Conservation (phyloP, 805 yeast genomes). For the Metschnikowia kofuensis region DNA sequence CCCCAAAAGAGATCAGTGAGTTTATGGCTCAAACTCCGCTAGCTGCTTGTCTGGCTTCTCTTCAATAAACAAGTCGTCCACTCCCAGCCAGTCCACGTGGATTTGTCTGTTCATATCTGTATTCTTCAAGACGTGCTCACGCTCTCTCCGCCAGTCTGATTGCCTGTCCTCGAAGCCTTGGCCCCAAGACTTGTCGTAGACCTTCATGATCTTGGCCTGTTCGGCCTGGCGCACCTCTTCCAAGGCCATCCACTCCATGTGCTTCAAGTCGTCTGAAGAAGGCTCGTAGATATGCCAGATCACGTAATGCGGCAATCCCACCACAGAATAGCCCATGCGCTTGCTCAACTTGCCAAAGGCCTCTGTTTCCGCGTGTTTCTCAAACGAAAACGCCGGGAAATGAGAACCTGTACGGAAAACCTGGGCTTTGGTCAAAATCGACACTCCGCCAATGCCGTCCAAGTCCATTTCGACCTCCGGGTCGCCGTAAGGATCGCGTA, state of each 20-base stretch:
- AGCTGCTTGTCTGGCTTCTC: slow-evolving; percentile 27
- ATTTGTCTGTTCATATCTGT: slow-evolving; percentile 61
- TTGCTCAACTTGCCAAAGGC: slow-evolving; percentile 91
- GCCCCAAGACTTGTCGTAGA: slow-evolving; percentile 70
- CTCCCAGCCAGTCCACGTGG: slow-evolving; percentile 68
- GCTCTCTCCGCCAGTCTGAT: slow-evolving; percentile 70
- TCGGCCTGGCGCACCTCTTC: slow-evolving; percentile 67
- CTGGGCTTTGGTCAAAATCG: slow-evolving; percentile 80
- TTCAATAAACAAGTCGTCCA: slow-evolving; percentile 42
- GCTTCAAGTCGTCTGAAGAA: slow-evolving; percentile 82
- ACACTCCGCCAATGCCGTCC: slow-evolving; percentile 98
- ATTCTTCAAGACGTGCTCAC: slow-evolving; percentile 68
- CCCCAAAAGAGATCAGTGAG: not conserved
- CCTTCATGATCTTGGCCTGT: slow-evolving; percentile 59
- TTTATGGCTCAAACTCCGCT: slow-evolving; percentile 41
- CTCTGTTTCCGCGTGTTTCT: slow-evolving; percentile 96
- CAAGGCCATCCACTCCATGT: slow-evolving; percentile 86
- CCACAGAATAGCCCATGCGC: slow-evolving; percentile 80
- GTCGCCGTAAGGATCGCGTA: slow-evolving; percentile 93
- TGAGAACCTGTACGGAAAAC: slow-evolving; percentile 88
- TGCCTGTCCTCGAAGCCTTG: slow-evolving; percentile 76
- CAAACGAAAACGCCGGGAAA: slow-evolving; percentile 95
- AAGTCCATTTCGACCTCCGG: slow-evolving; percentile 89
- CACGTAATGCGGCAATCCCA: slow-evolving; percentile 91
- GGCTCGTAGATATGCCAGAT: slow-evolving; percentile 93